Conservation (phyloP, 129 eudicot genomes). For the Flaveria robusta region DNA sequence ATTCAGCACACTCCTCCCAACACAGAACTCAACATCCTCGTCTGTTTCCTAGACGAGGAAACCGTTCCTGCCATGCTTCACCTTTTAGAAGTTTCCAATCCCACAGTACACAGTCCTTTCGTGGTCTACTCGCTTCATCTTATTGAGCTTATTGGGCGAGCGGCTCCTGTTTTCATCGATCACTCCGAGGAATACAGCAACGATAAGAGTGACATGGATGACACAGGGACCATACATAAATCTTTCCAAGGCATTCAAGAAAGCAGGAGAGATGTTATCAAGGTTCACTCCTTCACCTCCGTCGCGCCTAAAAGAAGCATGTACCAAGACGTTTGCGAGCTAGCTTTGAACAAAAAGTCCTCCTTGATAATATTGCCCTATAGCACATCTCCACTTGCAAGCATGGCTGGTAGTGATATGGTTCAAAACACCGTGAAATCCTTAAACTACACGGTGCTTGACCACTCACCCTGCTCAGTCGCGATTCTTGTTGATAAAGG, state of each 20-base stretch:
- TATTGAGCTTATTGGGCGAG: slow-evolving; percentile 76
- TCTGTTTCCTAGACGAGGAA: slow-evolving; percentile 59
- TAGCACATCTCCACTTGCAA: slow-evolving; percentile 22
- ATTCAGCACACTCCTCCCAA: slow-evolving; percentile 74
- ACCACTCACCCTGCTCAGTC: slow-evolving; percentile 86
- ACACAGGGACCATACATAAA: slow-evolving; percentile 49
- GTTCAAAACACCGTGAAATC: slow-evolving; percentile 42
- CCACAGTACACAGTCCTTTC: slow-evolving; percentile 57
- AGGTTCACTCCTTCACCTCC: slow-evolving; percentile 55
- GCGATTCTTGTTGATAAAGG: slow-evolving; percentile 62
- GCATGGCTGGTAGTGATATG: slow-evolving; percentile 22
- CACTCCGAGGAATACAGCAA: slow-evolving; percentile 45
- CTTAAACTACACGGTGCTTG: slow-evolving; percentile 42
- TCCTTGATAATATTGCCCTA: slow-evolving; percentile 57
- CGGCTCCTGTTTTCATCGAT: slow-evolving; percentile 71
- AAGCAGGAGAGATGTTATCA: slow-evolving; percentile 40
- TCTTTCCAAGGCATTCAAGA: slow-evolving; percentile 55
- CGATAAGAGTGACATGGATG: slow-evolving; percentile 21
- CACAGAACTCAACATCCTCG: slow-evolving; percentile 52
- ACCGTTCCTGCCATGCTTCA: slow-evolving; percentile 51
- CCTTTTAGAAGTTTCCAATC: slow-evolving; percentile 63
- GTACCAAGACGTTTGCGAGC: slow-evolving; percentile 93
- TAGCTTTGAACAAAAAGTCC: slow-evolving; percentile 61
- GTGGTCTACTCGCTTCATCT: slow-evolving; percentile 60
- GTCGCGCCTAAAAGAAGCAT: slow-evolving; percentile 68